Evolutionary conservation across 2,329 filamentous ascomycete species (phyloP).

Genomic region (Diaporthe citri): DNA sequence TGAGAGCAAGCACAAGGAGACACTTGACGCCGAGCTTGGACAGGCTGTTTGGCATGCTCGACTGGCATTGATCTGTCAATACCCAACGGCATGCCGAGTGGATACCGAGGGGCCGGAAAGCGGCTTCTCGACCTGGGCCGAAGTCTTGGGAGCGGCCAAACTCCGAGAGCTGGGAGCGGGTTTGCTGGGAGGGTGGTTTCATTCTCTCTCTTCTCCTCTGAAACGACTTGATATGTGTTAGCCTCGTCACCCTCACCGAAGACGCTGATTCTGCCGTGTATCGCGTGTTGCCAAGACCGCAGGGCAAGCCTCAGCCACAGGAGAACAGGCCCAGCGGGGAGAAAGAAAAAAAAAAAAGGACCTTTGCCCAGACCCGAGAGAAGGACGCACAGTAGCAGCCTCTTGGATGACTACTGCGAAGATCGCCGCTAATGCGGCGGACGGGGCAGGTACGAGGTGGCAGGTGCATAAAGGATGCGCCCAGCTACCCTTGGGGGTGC

Average conservation of each 20-base stretch:
- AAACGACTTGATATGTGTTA: not conserved
- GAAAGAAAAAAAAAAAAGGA: no score
- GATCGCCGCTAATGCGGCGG: constrained; percentile 30
- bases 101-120: constrained; percentile 22
- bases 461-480: constrained; percentile 20
- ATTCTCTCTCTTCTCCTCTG: not conserved
- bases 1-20: not conserved
- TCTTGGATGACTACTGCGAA: constrained; percentile 7
- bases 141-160: constrained; percentile 30
- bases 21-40: not conserved
- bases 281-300: constrained; percentile 26
- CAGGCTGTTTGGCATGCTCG: not conserved
- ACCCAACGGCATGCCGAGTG: constrained; percentile 23
- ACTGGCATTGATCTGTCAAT: not conserved
- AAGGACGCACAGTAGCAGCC: not conserved
- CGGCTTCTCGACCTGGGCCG: constrained; percentile 28
- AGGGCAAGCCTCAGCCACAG: constrained; percentile 7
- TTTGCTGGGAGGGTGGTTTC: not conserved
- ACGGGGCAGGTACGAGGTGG: constrained; percentile 30
- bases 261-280: not conserved
- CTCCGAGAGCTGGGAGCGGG: constrained; percentile 18
- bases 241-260: not conserved
- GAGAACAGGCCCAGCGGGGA: not conserved
- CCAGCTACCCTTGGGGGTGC: not conserved
- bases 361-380: not conserved